These are phyloP conservation scores for Clausena lansium DNA, from an alignment of 345 rosid species.

Conservation along the genomic window DNA sequence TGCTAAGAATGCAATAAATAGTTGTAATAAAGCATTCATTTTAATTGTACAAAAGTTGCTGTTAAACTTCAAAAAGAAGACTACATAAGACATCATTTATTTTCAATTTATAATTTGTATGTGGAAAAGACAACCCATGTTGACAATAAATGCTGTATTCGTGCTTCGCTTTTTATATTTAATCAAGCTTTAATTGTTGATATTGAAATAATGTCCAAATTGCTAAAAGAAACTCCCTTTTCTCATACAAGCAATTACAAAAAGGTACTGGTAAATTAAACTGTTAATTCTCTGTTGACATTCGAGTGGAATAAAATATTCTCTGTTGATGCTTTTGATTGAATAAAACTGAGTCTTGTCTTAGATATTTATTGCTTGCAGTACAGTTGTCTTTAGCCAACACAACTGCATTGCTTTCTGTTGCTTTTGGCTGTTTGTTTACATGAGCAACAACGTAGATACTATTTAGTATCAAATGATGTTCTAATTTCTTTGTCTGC, in stretches of 20 bases:
- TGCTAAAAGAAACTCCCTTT: not conserved
- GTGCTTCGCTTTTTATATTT: no score
- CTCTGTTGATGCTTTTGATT: not conserved
- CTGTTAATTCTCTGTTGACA: not conserved
- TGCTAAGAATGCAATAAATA: not conserved
- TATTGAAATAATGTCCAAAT: not conserved
- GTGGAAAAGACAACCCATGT: not conserved
- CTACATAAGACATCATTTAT: not conserved
- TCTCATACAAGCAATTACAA: not conserved
- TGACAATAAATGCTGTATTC: not conserved
- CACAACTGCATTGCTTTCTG: not conserved
- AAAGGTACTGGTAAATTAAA: not conserved
- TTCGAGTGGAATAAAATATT: not conserved
- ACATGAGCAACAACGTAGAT: not conserved
- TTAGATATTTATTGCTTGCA: no score
- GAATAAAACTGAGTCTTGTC: not conserved
- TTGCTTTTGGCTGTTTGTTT: not conserved
- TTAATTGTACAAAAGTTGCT: not conserved
- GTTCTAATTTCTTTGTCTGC: not conserved
- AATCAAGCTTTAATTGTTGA: not conserved
- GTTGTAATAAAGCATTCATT: not conserved
- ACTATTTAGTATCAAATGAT: not conserved
- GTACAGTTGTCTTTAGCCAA: no score
- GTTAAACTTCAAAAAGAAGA: no score
- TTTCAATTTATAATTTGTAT: not conserved